Base-by-base conservation (phyloP, 805 yeast genomes). In the Wickerhamiella brachini region DNA sequence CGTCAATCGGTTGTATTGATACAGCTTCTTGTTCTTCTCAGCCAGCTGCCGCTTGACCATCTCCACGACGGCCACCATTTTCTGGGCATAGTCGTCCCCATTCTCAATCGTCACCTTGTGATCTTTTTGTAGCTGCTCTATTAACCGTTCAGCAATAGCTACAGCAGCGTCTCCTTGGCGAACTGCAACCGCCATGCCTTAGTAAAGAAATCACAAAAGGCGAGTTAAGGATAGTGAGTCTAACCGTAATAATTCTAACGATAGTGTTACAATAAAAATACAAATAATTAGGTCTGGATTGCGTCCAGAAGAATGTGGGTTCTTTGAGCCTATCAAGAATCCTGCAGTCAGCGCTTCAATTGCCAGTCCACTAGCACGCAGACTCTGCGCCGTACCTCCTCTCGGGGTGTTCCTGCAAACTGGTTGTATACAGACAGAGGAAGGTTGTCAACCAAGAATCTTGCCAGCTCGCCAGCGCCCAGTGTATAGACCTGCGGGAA, bases 21-120 rank as follows among this genome's bases (percentile, higher is more conserved):
- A 53, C 15, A 57, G 21, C 5, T 44, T 50, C 9, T 31, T 24
- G 12, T 43, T 38, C 18, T 47, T 39, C 38, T 44, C 39, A 34
- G 37, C 34, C 29, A 49, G 31, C 44, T 49, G 20, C 47, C 49
- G 51, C 51, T 59, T 59, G 21, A 53, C 55, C 22, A 47, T 48
- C 44, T 59, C 61, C 2, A 51, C 59, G 1, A 58, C 56, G 6
- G 63, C 53, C 18, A 59, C 51, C 42, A 54, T 45, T 49, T 59
- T 59, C 54, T 58, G 58, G 42, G 46, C 46, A 26, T 18, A 48
- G 13, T 48, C 46, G 26, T 26, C 49, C 3, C 15, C 45, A 21
- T 47, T 47, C 8, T 20, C 45, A 13, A 46, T 17, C 18, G 5
- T 22, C 12, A 46, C 49, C 7, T 5, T 22, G n/a, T 15, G 10